phyloP scores from a whole-genome alignment of 345 rosid species.

The Pelargonium nanum region DNA sequence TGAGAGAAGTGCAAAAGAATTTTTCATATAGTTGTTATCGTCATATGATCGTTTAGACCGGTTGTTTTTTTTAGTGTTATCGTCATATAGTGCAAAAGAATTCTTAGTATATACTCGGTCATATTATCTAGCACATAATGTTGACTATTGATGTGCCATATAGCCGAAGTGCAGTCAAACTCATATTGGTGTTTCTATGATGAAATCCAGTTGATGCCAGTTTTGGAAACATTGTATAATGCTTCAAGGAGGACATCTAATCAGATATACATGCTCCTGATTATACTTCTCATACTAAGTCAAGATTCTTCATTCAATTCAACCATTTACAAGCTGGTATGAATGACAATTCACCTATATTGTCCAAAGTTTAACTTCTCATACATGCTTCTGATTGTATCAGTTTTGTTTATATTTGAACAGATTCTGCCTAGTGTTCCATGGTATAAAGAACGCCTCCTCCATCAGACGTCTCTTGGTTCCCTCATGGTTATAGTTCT shows the following conservation, averaged over 20 bases:
- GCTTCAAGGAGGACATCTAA: slow-evolving; percentile 82
- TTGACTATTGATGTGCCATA: neutral
- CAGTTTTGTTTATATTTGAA: slow-evolving; percentile 14
- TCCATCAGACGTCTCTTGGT: slow-evolving; percentile 92
- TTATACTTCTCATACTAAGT: slow-evolving; percentile 93
- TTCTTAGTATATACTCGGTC: neutral
- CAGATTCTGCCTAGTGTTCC: slow-evolving; percentile 82
- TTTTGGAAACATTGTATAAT: slow-evolving; percentile 80
- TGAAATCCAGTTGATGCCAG: slow-evolving; percentile 79
- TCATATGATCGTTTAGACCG: neutral
- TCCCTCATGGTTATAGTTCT: slow-evolving; percentile 81
- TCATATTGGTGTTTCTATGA: slow-evolving; percentile 12
- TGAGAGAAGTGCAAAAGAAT: neutral
- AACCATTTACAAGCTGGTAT: slow-evolving; percentile 87
- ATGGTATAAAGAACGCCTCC: slow-evolving; percentile 95
- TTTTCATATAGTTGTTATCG: neutral
- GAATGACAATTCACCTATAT: slow-evolving; percentile 8
- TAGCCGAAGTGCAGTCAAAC: slow-evolving; percentile 3
- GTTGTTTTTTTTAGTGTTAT: too few relatives aligned
- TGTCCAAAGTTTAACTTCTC: slow-evolving; percentile 6
- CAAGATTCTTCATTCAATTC: slow-evolving; percentile 94
- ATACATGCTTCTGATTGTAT: slow-evolving; percentile 6
- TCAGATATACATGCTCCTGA: slow-evolving; percentile 93
- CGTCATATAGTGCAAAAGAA: neutral
- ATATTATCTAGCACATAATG: neutral